phyloP scores from a whole-genome alignment of 192 early-diverging fungal species.

The Phlyctochytrium arcticum region DNA sequence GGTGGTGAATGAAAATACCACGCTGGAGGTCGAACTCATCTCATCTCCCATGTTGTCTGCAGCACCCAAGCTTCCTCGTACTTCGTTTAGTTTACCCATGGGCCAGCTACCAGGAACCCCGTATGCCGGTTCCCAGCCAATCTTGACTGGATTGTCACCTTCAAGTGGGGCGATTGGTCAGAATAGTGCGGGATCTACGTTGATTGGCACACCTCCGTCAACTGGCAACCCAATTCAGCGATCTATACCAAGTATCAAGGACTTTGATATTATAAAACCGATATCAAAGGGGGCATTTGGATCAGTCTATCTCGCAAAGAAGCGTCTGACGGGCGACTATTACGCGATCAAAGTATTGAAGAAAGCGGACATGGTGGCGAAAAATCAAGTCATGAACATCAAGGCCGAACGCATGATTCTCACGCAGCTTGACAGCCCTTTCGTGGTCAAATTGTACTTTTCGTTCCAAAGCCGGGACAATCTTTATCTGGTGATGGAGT shows the following conservation, averaged over 20 bases:
- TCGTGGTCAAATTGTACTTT: constrained; percentile 79
- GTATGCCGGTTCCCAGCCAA: not conserved
- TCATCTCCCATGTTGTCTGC: constrained; percentile 14
- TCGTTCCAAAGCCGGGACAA: constrained; percentile 82
- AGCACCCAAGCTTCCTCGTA: not conserved
- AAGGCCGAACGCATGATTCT: constrained; percentile 87
- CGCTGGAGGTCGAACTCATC: constrained; percentile 43
- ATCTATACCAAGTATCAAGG: constrained; percentile 72
- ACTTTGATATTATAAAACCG: constrained; percentile 87
- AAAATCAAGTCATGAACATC: constrained; percentile 89
- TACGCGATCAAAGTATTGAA: constrained; percentile 83
- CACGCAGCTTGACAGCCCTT: constrained; percentile 80
- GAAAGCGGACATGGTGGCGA: constrained; percentile 86
- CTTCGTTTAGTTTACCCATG: not conserved
- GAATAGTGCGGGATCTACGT: too few relatives aligned
- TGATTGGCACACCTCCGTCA: not conserved
- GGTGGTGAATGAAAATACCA: constrained; percentile 38
- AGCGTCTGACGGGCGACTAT: constrained; percentile 78
- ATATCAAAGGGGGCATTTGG: constrained; percentile 90
- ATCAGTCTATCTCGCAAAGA: constrained; percentile 81
- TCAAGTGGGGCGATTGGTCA: not conserved
- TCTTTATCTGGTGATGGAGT: constrained; percentile 84
- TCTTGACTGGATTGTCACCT: not conserved
- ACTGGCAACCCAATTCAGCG: constrained; percentile 27
- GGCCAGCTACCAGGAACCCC: not conserved